A percentile compares a stretch with the other conserved stretches of the same genome.
Conservation (phyloP, 805 yeast species). For the Scheffersomyces lignosus region DNA sequence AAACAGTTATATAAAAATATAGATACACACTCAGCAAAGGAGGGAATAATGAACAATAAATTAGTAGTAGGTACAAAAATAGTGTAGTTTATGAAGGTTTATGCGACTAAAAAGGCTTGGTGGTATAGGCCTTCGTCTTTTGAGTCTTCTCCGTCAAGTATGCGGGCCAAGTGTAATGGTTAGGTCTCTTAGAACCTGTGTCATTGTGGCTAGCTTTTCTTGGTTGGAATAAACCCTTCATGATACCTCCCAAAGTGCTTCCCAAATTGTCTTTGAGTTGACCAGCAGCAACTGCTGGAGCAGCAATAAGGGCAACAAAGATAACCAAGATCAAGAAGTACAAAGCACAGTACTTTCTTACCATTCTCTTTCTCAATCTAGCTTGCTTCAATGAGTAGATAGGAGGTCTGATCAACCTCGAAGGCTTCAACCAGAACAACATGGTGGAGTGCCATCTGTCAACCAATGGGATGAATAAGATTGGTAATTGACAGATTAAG, state of each 20-base stretch:
- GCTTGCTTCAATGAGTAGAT: slow-evolving; percentile 96
- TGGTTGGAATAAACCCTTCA: slow-evolving; percentile 85
- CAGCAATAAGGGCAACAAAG: slow-evolving; percentile 77
- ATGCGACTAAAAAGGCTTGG: slow-evolving; percentile 49
- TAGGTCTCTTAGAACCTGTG: slow-evolving; percentile 58
- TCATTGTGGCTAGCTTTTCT: slow-evolving; percentile 79
- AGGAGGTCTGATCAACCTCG: slow-evolving; percentile 97
- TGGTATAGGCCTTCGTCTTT: slow-evolving; percentile 53
- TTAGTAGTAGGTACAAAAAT: too few relatives aligned
- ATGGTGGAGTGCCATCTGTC: slow-evolving; percentile 98
- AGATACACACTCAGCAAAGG: background rate
- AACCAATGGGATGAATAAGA: slow-evolving; percentile 78
- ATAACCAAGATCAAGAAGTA: slow-evolving; percentile 69
- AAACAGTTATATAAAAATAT: too few relatives aligned
- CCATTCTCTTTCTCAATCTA: slow-evolving; percentile 95
- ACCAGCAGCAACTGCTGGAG: slow-evolving; percentile 85
- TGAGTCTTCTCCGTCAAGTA: slow-evolving; percentile 57
- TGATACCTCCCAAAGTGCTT: slow-evolving; percentile 26
- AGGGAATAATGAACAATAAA: too few relatives aligned
- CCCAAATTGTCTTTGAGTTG: slow-evolving; percentile 44
- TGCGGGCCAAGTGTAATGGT: slow-evolving; percentile 28
- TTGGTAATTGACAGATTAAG: slow-evolving; percentile 85
- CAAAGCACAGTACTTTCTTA: slow-evolving; percentile 83
- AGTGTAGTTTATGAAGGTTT: too few relatives aligned
- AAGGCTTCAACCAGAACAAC: slow-evolving; percentile 98